Evolutionary conservation across 2,329 filamentous ascomycete species (phyloP), one percentile per base, ranked within the genome.

Genomic region (Epichloe scottii): DNA sequence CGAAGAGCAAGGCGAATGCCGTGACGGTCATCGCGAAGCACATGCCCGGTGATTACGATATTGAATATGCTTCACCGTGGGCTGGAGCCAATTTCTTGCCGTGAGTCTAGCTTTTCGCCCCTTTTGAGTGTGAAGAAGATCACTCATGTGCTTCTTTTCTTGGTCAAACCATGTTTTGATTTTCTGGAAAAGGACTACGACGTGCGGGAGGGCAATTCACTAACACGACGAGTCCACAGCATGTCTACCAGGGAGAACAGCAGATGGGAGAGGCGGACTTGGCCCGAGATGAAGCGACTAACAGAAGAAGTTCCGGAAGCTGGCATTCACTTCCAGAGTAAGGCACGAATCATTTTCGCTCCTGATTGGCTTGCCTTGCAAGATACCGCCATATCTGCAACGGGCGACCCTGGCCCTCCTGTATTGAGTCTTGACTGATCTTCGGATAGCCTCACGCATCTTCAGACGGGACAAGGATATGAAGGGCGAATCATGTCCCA

Each of bases 31-130:
- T 89, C 34, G 85, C 88, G 5, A 94, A 91, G 62, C 86, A 95
- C 64, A 93, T 95, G 85, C 90, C 90, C 0, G 90, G 90, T 37
- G 90, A 96, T 70, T 93, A 91, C 66, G 86, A 91, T 57, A 84
- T 90, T 58, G 85, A 94, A 72, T 96, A 95, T 65, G 84, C 87
- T 0, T 94, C 87, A 5, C 89, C 88, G 1, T 94, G 87, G 85
- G 89, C 89, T 3, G 89, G 89, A 14, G 89, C 88, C 55, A 91
- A 93, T 62, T 83, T 82, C 61, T 66, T 85, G 53, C 88, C 85
- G 82, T 87, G 60, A 55, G 82, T 72, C 23, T 50, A 1, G 5
- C 17, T n/a, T 12, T 14, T 34, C 7, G 19, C 19, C 40, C 26
- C 30, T 30, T 11, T 30, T 3, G 30, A 30, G 30, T 11, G 10